These are phyloP conservation scores for Pogostemon cablin DNA, from an alignment of 257 asterid species.

Conservation along the genomic window DNA sequence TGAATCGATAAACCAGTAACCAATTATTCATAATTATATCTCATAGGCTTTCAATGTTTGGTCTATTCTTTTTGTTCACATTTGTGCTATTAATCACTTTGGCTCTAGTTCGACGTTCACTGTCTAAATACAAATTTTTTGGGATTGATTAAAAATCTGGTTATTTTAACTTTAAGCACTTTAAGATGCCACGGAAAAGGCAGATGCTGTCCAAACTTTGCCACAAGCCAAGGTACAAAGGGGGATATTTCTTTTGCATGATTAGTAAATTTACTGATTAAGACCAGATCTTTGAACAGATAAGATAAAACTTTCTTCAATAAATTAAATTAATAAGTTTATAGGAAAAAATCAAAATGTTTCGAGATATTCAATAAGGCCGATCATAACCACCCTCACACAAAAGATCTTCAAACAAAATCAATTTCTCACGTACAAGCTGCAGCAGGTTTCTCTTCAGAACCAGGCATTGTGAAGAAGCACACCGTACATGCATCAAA, in stretches of 20 bases:
- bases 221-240: constrained; percentile 7
- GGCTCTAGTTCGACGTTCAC: background rate
- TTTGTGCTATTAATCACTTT: background rate
- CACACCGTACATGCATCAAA: constrained; percentile 47
- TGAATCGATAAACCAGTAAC: constrained; percentile 41
- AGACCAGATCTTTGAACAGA: constrained; percentile 2
- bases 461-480: constrained; percentile 44
- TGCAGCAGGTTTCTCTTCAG: constrained; percentile 90
- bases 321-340: background rate
- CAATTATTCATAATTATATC: background rate
- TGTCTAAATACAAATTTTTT: background rate
- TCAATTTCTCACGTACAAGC: constrained; percentile 58
- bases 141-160: background rate
- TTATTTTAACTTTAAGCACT: background rate
- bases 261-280: background rate
- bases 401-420: constrained; percentile 21
- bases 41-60: background rate
- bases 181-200: constrained; percentile 16
- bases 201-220: background rate
- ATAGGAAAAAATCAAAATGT: background rate
- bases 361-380: constrained; percentile 9
- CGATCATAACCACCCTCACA: constrained; percentile 8
- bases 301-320: background rate
- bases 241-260: background rate
- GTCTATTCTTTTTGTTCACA: background rate